Percentiles rank a stretch among this genome's conserved stretches.
Evolutionary conservation across 148 eudicot genomes (phyloP).

Genomic region (Gaultheria prostrata): DNA sequence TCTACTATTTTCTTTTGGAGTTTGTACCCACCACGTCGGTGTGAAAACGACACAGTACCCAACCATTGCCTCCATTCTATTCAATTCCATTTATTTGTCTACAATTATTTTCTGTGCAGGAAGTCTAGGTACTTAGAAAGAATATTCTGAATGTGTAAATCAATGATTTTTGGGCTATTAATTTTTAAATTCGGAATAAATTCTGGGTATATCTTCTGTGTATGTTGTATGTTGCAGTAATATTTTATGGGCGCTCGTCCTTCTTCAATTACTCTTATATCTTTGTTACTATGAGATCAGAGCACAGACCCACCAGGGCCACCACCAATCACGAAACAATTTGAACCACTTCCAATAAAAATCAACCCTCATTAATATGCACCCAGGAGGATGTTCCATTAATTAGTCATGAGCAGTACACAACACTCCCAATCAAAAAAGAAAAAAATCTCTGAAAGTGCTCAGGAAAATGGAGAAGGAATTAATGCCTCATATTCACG

Average conservation of each 20-base stretch:
- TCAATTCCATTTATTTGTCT: background rate
- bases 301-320: slow-evolving; percentile 14
- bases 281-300: background rate
- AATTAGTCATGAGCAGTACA: background rate
- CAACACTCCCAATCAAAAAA: no score
- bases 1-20: background rate
- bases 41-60: slow-evolving; percentile 35
- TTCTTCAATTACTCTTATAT: slow-evolving; percentile 2
- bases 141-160: no score
- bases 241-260: no score
- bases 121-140: no score
- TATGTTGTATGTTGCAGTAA: no score
- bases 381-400: background rate
- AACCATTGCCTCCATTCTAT: slow-evolving; percentile 28
- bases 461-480: no score
- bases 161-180: no score
- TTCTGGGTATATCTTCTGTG: no score
- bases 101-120: background rate
- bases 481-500: no score
- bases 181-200: no score
- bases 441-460: no score
- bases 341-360: background rate
- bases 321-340: background rate
- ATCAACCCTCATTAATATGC: background rate
- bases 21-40: slow-evolving; percentile 20